Evolutionary conservation across 257 asterid species (phyloP).

Genomic region (Solanum dulcamara): DNA sequence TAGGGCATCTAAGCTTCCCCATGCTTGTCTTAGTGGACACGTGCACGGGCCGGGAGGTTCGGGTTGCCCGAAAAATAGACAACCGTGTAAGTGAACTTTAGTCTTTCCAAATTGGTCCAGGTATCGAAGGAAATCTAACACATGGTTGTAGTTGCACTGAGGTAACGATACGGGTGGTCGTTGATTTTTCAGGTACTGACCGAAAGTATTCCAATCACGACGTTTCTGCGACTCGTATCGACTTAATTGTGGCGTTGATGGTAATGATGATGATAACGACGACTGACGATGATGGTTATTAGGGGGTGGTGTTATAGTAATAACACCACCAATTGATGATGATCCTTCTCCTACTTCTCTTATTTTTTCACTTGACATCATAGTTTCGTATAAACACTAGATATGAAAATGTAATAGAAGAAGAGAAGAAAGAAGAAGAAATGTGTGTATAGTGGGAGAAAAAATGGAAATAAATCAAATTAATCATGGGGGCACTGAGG

Average conservation of each 20-base stretch:
- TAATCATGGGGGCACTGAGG: not conserved
- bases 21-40: conserved; percentile 7
- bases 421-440: not conserved
- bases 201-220: conserved; percentile 3
- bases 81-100: not conserved
- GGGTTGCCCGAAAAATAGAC: not conserved
- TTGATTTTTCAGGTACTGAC: not conserved
- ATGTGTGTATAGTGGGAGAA: not conserved
- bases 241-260: not conserved
- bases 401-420: not conserved
- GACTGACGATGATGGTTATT: not conserved
- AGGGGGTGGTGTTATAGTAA: not conserved
- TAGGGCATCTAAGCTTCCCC: conserved; percentile 5
- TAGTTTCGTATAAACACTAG: not conserved
- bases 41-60: conserved; percentile 1
- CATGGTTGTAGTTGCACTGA: not conserved
- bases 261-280: not conserved
- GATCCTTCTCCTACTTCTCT: conserved; percentile 1
- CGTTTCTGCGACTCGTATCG: not conserved
- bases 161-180: not conserved
- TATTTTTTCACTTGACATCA: not conserved
- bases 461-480: not conserved
- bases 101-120: conserved; percentile 1
- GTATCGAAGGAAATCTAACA: not conserved
- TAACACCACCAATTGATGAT: not conserved